phyloP scores from a whole-genome alignment of 2,329 filamentous ascomycete genomes.

The Colletotrichum eremochloae region DNA sequence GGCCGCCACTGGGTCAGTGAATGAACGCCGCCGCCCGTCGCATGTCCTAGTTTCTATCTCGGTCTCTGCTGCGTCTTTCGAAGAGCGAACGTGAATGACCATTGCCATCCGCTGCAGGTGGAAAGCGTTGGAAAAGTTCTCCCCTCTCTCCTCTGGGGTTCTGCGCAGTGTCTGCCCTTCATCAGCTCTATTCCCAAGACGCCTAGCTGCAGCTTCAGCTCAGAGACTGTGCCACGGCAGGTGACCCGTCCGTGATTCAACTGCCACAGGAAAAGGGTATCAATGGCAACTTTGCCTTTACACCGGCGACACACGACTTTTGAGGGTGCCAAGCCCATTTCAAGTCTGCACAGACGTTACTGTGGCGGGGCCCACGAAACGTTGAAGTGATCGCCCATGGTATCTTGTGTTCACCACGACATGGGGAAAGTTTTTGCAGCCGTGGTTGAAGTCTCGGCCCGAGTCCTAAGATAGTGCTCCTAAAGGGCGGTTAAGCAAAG shows the following conservation, averaged over 20 bases:
- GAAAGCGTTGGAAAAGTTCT: conserved; percentile 7
- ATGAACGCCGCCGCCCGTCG: conserved; percentile 22
- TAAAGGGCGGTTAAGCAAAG: conserved; percentile 33
- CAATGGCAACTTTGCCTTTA: conserved; percentile 7
- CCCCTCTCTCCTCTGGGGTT: background rate
- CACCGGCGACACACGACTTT: conserved; percentile 27
- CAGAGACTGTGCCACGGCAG: conserved; percentile 21
- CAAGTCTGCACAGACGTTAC: conserved; percentile 23
- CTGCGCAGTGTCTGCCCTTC: background rate
- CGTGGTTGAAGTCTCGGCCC: background rate
- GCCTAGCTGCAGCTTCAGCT: conserved; percentile 29
- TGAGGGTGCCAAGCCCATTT: conserved; percentile 14
- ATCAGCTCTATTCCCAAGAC: background rate
- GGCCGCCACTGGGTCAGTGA: conserved; percentile 31
- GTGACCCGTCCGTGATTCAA: conserved; percentile 27
- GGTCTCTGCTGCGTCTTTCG: background rate
- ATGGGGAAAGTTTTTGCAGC: background rate
- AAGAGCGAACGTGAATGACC: conserved; percentile 6
- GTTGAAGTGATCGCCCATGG: conserved; percentile 17
- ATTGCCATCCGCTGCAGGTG: conserved; percentile 23
- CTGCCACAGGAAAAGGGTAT: background rate
- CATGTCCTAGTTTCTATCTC: conserved; percentile 1
- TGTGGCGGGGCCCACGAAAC: conserved; percentile 27
- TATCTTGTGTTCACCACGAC: conserved; percentile 4
- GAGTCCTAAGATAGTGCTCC: background rate